Evolutionary conservation across 495 filamentous ascomycete species (phyloP).

Genomic region (Podospora pseudocomata): DNA sequence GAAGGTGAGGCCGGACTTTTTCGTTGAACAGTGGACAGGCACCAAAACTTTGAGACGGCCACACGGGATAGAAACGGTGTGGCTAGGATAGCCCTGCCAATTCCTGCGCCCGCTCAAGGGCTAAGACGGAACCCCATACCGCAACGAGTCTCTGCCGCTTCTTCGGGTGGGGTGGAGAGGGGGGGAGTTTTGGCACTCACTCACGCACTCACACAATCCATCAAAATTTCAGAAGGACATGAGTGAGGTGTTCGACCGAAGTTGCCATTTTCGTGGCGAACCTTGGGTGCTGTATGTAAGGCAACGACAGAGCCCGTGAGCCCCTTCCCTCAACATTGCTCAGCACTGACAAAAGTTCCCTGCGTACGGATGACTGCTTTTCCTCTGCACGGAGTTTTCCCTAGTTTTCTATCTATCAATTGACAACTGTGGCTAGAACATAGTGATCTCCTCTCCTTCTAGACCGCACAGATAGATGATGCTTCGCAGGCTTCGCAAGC

Average conservation of each 20-base stretch:
- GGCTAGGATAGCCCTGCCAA: background rate
- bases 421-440: too few relatives aligned
- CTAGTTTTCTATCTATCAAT: too few relatives aligned
- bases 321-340: background rate
- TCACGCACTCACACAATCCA: background rate
- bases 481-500: background rate
- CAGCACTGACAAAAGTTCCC: background rate
- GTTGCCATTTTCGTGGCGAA: too few relatives aligned
- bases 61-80: background rate
- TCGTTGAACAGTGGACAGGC: too few relatives aligned
- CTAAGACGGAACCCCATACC: slow-evolving; percentile 6
- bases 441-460: too few relatives aligned
- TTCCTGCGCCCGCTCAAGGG: background rate
- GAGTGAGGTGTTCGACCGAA: background rate
- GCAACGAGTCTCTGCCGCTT: background rate
- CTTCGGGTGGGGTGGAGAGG: background rate
- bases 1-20: background rate
- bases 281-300: too few relatives aligned
- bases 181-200: background rate
- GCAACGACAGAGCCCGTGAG: too few relatives aligned
- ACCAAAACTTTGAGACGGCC: background rate
- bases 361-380: background rate
- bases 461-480: too few relatives aligned
- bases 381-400: too few relatives aligned
- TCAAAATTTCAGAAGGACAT: background rate